These are phyloP conservation scores for Stentor roeselii DNA, from an alignment of 73 alveolate genomes.

Conservation along the genomic window DNA sequence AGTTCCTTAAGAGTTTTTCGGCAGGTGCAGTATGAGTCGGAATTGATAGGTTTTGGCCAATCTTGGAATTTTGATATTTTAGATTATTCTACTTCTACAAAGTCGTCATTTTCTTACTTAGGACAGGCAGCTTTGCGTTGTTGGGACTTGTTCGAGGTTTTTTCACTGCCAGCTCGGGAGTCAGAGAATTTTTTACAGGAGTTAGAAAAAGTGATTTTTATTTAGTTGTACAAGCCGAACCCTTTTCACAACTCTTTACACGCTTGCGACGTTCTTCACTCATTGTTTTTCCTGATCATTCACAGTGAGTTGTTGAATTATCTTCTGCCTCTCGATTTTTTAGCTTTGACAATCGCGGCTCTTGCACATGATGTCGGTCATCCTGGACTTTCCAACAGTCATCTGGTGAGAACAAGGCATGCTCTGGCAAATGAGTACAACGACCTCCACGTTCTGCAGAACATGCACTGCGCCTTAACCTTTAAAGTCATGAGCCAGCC, in stretches of 20 bases:
- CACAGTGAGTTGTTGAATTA: background rate
- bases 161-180: background rate
- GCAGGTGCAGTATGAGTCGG: background rate
- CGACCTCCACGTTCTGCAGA: conserved; percentile 10
- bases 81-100: background rate
- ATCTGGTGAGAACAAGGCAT: background rate
- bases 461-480: conserved; percentile 4
- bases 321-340: background rate
- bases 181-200: background rate
- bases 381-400: conserved; percentile 14
- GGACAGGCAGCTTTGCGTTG: background rate
- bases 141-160: background rate
- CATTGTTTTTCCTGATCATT: background rate
- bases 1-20: background rate
- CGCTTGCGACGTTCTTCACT: conserved; percentile 10
- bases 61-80: conserved; percentile 21
- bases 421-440: background rate
- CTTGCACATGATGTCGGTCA: conserved; percentile 23
- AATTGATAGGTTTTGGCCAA: background rate
- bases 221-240: background rate
- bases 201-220: background rate
- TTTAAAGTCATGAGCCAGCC: background rate
- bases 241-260: conserved; percentile 21
- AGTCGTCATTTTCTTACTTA: background rate
- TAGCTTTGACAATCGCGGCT: background rate